These are phyloP conservation scores for Metroxylon sagu DNA, from an alignment of 176 grass and related monocot genomes.

Conservation along the genomic window DNA sequence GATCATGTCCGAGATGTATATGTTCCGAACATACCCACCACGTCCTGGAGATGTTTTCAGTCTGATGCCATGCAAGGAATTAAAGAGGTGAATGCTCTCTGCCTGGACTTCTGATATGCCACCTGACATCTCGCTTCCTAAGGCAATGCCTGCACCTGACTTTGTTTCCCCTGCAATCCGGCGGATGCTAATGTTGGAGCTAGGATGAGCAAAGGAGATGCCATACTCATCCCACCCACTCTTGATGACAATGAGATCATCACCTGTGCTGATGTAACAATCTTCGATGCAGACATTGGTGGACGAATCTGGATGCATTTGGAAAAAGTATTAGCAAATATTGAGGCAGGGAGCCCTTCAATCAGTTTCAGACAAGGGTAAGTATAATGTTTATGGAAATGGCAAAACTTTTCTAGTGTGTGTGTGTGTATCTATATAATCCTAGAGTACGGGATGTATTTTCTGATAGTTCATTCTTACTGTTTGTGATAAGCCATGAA, in stretches of 20 bases:
- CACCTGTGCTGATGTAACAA: constrained; percentile 78
- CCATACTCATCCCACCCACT: constrained; percentile 97
- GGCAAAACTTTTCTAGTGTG: too few relatives aligned
- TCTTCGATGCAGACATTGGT: constrained; percentile 83
- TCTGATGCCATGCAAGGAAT: constrained; percentile 75
- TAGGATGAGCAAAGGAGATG: constrained; percentile 70
- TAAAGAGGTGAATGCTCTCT: constrained; percentile 47
- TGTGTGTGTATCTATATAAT: too few relatives aligned
- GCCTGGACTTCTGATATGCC: constrained; percentile 63
- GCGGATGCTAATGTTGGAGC: constrained; percentile 80
- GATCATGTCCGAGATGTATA: constrained; percentile 59
- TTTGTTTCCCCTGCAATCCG: constrained; percentile 49
- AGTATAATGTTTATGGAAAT: too few relatives aligned
- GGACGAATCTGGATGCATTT: constrained; percentile 50
- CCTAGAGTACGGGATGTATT: too few relatives aligned
- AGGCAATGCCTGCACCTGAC: constrained; percentile 69
- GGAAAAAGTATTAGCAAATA: not conserved
- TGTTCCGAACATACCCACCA: constrained; percentile 64
- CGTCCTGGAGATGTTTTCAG: constrained; percentile 81
- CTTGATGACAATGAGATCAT: constrained; percentile 76
- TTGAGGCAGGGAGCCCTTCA: too few relatives aligned
- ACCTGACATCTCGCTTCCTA: constrained; percentile 97
- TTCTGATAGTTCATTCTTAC: too few relatives aligned
- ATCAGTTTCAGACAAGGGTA: too few relatives aligned
- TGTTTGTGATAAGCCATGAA: too few relatives aligned